phyloP scores from a whole-genome alignment of 805 yeast genomes.

The Wickerhamiella kurtzmanii region DNA sequence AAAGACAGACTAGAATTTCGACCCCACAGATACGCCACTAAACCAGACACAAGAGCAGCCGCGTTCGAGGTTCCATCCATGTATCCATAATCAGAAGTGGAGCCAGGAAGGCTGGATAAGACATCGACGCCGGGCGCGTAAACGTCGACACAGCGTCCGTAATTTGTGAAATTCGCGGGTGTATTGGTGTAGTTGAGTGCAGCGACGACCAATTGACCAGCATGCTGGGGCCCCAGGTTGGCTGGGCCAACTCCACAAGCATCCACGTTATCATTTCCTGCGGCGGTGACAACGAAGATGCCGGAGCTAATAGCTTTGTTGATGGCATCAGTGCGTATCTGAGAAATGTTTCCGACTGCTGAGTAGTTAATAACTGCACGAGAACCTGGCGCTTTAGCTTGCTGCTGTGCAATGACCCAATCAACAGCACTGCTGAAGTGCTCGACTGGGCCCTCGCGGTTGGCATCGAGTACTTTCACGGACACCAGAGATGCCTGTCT shows the following conservation, averaged over 20 bases:
- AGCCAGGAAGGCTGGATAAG: conserved; percentile 28
- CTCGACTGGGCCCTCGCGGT: conserved; percentile 49
- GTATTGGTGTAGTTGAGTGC: conserved; percentile 60
- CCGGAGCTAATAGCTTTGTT: conserved; percentile 14
- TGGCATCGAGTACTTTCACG: conserved; percentile 51
- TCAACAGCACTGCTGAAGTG: conserved; percentile 25
- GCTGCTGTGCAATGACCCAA: conserved; percentile 20
- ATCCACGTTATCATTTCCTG: conserved; percentile 61
- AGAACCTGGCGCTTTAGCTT: conserved; percentile 15
- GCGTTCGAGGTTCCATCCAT: conserved; percentile 84
- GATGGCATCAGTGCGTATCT: conserved; percentile 20
- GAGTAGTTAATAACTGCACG: conserved; percentile 21
- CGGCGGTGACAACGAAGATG: conserved; percentile 24
- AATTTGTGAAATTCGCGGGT: conserved; percentile 71
- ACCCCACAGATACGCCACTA: conserved; percentile 58
- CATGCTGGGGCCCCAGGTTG: conserved; percentile 44
- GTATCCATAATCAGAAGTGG: conserved; percentile 7
- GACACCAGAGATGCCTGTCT: conserved; percentile 69
- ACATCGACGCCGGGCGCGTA: conserved; percentile 82
- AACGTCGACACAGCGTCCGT: conserved; percentile 84
- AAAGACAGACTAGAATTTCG: conserved; percentile 12
- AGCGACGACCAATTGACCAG: conserved; percentile 66
- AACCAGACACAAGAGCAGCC: conserved; percentile 85
- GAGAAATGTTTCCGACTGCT: conserved; percentile 15
- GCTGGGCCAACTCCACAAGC: conserved; percentile 86